Percentiles rank a stretch among this genome's conserved stretches.
Evolutionary conservation across 177 flowering plant genomes (phyloP).

Genomic region (Vitis hybrid): DNA sequence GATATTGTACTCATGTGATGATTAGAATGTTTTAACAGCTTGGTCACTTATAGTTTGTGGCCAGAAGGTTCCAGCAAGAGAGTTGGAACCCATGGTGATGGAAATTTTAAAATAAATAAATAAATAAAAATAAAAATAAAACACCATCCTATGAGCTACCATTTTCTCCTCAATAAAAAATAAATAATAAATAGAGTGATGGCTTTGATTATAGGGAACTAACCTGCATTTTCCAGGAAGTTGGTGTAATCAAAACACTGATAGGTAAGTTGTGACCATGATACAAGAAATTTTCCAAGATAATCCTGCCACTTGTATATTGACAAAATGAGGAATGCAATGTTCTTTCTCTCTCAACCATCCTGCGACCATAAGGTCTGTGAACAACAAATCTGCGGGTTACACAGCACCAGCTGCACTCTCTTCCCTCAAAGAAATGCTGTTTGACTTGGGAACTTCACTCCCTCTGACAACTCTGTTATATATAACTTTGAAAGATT

Average conservation of each 20-base stretch:
- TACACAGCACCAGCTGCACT: conserved; percentile 33
- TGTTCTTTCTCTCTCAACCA: not conserved
- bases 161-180: not conserved
- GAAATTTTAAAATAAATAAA: not conserved
- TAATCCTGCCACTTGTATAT: not conserved
- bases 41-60: not conserved
- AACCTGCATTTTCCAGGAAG: conserved; percentile 17
- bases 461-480: conserved; percentile 86
- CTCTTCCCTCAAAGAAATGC: conserved; percentile 42
- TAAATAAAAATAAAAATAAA: too few species aligned
- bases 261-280: not conserved
- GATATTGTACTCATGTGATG: too few species aligned
- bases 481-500: conserved; percentile 76
- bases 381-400: conserved; percentile 1
- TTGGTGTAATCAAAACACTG: not conserved
- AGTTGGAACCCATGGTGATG: not conserved
- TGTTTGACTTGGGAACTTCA: conserved; percentile 51
- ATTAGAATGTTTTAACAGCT: not conserved
- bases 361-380: conserved; percentile 4
- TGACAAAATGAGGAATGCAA: not conserved
- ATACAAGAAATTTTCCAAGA: conserved; percentile 1
- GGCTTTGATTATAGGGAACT: conserved; percentile 3
- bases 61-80: not conserved
- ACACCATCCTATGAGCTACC: not conserved
- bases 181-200: not conserved